Base-by-base conservation (phyloP, 2,329 filamentous ascomycete species). In the Volutella citrinella region DNA sequence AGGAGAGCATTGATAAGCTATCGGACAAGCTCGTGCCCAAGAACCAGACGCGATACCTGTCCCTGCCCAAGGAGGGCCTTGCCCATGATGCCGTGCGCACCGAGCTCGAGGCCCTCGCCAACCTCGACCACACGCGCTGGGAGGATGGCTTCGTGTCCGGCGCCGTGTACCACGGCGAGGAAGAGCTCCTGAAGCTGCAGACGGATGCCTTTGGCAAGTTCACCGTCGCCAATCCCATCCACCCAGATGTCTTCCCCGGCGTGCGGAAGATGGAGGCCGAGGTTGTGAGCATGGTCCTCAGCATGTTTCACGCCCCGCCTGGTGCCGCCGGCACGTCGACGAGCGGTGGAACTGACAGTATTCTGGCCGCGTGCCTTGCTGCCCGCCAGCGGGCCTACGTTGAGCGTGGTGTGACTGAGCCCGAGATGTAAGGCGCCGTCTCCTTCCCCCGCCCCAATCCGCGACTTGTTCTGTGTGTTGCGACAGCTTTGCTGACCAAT, bases 251-350 rank as follows among this genome's bases (percentile, higher is more conserved):
- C 26, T 98, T 98, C 66, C 93, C 93, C 12, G 93, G 91, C 18
- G 90, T 98, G 32, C 76, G 93, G 54, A 98, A 98, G 77, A 98
- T 98, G 93, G 93, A 98, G 70, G 91, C 93, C 27, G 93, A 98
- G 68, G 72, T 98, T 42, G 93, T 98, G 32, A 85, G 90, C 47
- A 98, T 98, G 91, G 89, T 94, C 19, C 69, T 95, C 42, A 77
- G 78, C 27, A 69, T 98, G 61, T 98, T 96, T 71, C 87, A 95
- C 61, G 89, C 85, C 8, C 93, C 93, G 4, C 69, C 80, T n/a
- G 83, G 80, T 36, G 87, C 82, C 19, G 90, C 87, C 6, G 93
- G 93, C 43, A 88, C 93, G 9, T 89, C 87, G 12, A 97, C 93
- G 3, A 87, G 85, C 43, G 93, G 93, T 43, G 93, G 93, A 30